Percentiles rank a stretch among this genome's conserved stretches.
phyloP scores from a whole-genome alignment of 2,329 filamentous ascomycete species.

The Akanthomyces muscarius region DNA sequence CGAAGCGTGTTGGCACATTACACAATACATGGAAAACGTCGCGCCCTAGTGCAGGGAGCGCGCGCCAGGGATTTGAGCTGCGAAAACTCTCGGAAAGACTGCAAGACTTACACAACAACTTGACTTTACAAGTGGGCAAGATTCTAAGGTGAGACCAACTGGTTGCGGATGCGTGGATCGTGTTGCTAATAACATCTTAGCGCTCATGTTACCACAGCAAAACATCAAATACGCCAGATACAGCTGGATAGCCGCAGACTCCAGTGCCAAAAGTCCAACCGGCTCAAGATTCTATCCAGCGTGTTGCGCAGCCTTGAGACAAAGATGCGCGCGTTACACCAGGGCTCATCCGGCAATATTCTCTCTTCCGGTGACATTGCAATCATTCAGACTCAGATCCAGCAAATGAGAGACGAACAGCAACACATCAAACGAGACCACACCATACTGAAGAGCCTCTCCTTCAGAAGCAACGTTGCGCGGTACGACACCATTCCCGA shows the following conservation, averaged over 20 bases:
- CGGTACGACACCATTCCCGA: slow-evolving; percentile 15
- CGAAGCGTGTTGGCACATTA: slow-evolving; percentile 1
- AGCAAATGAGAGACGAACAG: not conserved
- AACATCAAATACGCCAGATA: not conserved
- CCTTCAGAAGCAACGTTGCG: not conserved
- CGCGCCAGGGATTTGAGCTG: not conserved
- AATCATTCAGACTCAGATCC: not conserved
- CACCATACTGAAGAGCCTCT: not conserved
- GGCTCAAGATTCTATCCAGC: not conserved
- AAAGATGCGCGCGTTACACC: not conserved
- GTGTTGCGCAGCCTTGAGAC: not conserved
- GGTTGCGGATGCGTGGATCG: not conserved
- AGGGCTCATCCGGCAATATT: not conserved
- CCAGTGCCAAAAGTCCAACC: slow-evolving; percentile 1
- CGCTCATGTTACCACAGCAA: not conserved
- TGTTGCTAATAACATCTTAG: not conserved
- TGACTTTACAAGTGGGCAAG: not conserved
- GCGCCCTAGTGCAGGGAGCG: not conserved
- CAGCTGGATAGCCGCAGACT: slow-evolving; percentile 5
- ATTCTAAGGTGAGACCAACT: not conserved
- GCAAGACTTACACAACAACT: not conserved
- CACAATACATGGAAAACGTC: not conserved
- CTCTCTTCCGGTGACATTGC: not conserved
- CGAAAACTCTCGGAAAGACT: not conserved
- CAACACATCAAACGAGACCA: not conserved